A percentile compares a stretch with the other conserved stretches of the same genome.
Evolutionary conservation across 805 yeast species (phyloP).

Genomic region (Candida germanica): DNA sequence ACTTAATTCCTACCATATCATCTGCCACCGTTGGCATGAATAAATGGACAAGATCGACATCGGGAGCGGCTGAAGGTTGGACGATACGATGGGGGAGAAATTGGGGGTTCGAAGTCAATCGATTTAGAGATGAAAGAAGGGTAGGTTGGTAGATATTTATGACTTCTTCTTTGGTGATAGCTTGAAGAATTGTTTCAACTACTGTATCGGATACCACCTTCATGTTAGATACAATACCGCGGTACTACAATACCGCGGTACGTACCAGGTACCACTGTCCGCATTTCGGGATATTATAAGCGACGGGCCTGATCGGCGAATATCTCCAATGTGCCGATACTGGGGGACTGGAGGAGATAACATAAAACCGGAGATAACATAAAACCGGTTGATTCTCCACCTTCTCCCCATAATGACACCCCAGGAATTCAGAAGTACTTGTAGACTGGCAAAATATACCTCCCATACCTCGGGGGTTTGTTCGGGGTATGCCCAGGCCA

Average conservation of each 20-base stretch:
- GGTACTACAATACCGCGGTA: no score
- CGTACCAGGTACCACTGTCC: no score
- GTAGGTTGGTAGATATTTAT: slow-evolving; percentile 6
- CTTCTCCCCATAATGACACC: neutral
- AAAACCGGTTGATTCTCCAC: neutral
- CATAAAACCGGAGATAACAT: no score
- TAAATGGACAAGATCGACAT: slow-evolving; percentile 44
- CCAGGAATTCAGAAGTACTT: slow-evolving; percentile 8
- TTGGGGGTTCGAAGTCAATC: slow-evolving; percentile 12
- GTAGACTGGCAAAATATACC: slow-evolving; percentile 3
- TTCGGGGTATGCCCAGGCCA: slow-evolving; percentile 36
- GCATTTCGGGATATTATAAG: no score
- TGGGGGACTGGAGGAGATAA: no score
- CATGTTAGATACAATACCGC: no score
- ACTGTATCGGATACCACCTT: slow-evolving; percentile 7
- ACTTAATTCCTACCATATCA: slow-evolving; percentile 54
- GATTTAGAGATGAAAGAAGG: slow-evolving; percentile 2
- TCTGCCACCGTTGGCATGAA: slow-evolving; percentile 66
- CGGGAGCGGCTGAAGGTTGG: slow-evolving; percentile 30
- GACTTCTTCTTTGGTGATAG: slow-evolving; percentile 4
- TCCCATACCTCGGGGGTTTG: slow-evolving; percentile 15
- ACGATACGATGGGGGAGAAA: slow-evolving; percentile 54
- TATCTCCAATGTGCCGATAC: no score
- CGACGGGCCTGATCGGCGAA: no score
- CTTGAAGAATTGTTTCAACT: slow-evolving; percentile 1